Evolutionary conservation across 164 flowering plant genomes (phyloP).

Genomic region (Aristolochia californica): DNA sequence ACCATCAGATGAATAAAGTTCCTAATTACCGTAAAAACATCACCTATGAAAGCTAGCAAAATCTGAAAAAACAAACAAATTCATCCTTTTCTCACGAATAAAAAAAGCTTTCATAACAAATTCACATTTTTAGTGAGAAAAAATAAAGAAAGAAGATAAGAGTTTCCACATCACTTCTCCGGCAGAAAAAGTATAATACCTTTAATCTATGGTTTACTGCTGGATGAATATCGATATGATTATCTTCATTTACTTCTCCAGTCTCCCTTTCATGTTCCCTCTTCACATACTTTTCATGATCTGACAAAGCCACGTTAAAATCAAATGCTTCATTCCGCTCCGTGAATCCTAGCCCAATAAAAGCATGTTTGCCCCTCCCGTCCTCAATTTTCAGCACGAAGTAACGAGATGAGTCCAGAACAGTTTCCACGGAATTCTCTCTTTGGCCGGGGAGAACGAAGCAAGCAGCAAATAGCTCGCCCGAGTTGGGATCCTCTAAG

Average conservation of each 20-base stretch:
- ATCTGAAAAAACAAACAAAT: too few species aligned
- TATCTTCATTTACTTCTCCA: constrained; percentile 28
- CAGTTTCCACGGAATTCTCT: constrained; percentile 79
- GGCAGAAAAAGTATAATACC: constrained; percentile 27
- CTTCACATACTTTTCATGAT: constrained; percentile 90
- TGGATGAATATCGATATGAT: constrained; percentile 81
- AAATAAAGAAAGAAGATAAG: too few species aligned
- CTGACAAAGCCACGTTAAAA: constrained; percentile 97
- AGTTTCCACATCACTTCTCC: too few species aligned
- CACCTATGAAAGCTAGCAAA: too few species aligned
- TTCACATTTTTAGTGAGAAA: too few species aligned
- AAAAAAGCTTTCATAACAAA: too few species aligned
- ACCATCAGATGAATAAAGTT: too few species aligned
- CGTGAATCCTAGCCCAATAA: constrained; percentile 77
- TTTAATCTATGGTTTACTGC: constrained; percentile 96
- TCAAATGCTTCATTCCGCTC: constrained; percentile 99
- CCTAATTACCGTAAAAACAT: too few species aligned
- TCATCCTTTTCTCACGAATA: too few species aligned
- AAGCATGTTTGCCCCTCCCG: constrained; percentile 90
- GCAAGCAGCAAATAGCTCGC: constrained; percentile 95
- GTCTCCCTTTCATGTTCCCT: constrained; percentile 70
- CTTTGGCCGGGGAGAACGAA: constrained; percentile 79
- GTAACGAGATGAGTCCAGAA: constrained; percentile 88
- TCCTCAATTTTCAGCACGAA: constrained; percentile 95
- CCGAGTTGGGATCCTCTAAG: constrained; percentile 82